Conservation (phyloP, 2,329 filamentous ascomycete genomes). For the Purpureocillium lavendulum region DNA sequence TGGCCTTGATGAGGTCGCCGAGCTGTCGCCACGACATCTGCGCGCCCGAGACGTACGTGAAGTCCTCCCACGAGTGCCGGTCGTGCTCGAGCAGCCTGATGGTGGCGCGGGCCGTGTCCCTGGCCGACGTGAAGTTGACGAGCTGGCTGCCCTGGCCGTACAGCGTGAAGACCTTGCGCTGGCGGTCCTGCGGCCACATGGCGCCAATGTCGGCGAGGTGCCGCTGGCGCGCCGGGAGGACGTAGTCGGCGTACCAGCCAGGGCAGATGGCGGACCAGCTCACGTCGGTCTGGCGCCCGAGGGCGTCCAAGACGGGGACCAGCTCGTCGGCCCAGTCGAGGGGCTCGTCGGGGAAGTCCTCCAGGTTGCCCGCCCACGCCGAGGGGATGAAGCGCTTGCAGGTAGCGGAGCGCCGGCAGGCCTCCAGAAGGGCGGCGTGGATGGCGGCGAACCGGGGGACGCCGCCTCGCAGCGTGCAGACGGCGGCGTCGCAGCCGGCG, state of each 20-base stretch:
- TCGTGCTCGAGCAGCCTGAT: constrained; percentile 3
- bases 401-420: constrained; percentile 1
- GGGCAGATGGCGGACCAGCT: constrained; percentile 3
- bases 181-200: constrained; percentile 5
- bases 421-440: constrained; percentile 3
- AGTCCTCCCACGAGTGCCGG: constrained; percentile 2
- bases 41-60: constrained; percentile 3
- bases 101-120: constrained; percentile 1
- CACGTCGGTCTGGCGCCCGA: constrained; percentile 1
- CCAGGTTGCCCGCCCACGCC: constrained; percentile 1
- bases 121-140: constrained; percentile 1
- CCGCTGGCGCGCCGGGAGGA: not conserved
- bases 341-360: constrained; percentile 5
- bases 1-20: not conserved
- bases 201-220: constrained; percentile 3
- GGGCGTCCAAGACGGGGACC: not conserved
- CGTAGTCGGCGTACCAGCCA: constrained; percentile 4
- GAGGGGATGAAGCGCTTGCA: constrained; percentile 7
- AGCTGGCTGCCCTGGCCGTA: constrained; percentile 4
- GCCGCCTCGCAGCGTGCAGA: constrained; percentile 3
- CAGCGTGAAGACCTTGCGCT: constrained; percentile 3
- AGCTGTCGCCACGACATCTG: constrained; percentile 3
- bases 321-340: constrained; percentile 3
- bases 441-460: constrained; percentile 1
- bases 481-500: constrained; percentile 3